phyloP scores from a whole-genome alignment of 164 flowering plant species.

The Nymphaea colorata region DNA sequence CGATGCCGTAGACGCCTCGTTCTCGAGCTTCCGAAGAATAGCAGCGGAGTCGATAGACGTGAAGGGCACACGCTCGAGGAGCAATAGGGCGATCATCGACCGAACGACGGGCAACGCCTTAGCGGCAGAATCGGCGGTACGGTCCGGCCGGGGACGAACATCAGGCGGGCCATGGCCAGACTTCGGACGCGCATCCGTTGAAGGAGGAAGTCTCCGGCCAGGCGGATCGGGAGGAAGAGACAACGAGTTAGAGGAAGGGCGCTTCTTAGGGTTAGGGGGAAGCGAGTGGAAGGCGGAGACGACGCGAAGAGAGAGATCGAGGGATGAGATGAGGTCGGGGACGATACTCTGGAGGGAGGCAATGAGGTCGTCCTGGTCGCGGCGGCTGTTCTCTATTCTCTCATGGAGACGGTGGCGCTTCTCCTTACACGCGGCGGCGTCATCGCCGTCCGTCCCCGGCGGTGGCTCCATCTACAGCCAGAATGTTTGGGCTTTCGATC shows the following conservation, averaged over 20 bases:
- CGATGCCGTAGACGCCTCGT: slow-evolving; percentile 29
- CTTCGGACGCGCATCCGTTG: neutral
- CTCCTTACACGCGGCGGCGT: slow-evolving; percentile 32
- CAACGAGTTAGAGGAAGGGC: slow-evolving; percentile 14
- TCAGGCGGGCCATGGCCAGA: neutral
- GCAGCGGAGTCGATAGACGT: slow-evolving; percentile 62
- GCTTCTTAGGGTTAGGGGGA: slow-evolving; percentile 37
- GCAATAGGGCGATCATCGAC: slow-evolving; percentile 72
- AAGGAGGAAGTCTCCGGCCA: neutral
- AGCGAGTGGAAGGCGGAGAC: slow-evolving; percentile 57
- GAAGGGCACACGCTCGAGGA: slow-evolving; percentile 77
- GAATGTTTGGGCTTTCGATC: neutral
- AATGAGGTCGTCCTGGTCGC: slow-evolving; percentile 47
- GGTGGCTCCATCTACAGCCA: neutral
- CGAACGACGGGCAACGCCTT: slow-evolving; percentile 56
- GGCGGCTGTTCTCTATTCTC: slow-evolving; percentile 37
- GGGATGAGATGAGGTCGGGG: slow-evolving; percentile 70
- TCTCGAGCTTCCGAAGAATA: slow-evolving; percentile 74
- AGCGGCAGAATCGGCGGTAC: slow-evolving; percentile 4
- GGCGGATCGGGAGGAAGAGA: neutral
- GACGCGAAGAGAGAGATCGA: slow-evolving; percentile 67
- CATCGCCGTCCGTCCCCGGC: slow-evolving; percentile 4
- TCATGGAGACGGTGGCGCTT: slow-evolving; percentile 44
- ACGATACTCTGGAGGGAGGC: slow-evolving; percentile 58
- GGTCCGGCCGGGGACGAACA: slow-evolving; percentile 1